Evolutionary conservation across 2,329 filamentous ascomycete genomes (phyloP), one percentile per base, ranked within the genome.

Genomic region (Colletotrichum noveboracense): DNA sequence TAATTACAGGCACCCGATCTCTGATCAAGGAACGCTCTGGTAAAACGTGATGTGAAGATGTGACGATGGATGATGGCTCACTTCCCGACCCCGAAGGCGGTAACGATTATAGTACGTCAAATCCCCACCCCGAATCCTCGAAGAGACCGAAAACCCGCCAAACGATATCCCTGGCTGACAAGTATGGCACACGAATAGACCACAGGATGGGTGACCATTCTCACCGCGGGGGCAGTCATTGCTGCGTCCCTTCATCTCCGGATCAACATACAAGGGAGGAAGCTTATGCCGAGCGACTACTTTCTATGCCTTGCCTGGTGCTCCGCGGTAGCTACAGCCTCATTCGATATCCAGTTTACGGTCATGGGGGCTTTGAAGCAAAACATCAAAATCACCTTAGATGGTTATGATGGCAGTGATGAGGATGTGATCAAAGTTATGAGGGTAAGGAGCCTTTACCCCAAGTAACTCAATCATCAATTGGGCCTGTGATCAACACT

Each of bases 51-150:
- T 65, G 16, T 24, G 21, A 65, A 30, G 28, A 55, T 38, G 48
- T 76, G 74, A 75, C 43, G 73, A 69, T 69, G 58, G 65, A 76
- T 74, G 34, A 76, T 76, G 74, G 74, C 70, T 76, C 70, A 61
- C 58, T 69, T 73, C 18, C 74, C 74, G 48, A 67, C 74, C 48
- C 74, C 74, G 48, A 76, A 76, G 74, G 74, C 70, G 48, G 74
- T 76, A 61, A 76, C 74, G 9, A 76, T 76, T 64, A 76, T 76
- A 69, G 74, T 76, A 43, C 12, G 74, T 74, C 38, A 28, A 52
- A 21, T 28, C 26, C 55, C 34, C 4, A 14, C 24, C 10, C 21
- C 28, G n/a, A 52, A 21, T 8, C 32, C n/a, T 21, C 30, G 13
- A 43, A 52, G 24, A 9, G 7, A 16, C 14, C 6, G 2, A 16